Evolutionary conservation across 108 stramenopile species (phyloP).

Genomic region (Poteriospumella lacustris): DNA sequence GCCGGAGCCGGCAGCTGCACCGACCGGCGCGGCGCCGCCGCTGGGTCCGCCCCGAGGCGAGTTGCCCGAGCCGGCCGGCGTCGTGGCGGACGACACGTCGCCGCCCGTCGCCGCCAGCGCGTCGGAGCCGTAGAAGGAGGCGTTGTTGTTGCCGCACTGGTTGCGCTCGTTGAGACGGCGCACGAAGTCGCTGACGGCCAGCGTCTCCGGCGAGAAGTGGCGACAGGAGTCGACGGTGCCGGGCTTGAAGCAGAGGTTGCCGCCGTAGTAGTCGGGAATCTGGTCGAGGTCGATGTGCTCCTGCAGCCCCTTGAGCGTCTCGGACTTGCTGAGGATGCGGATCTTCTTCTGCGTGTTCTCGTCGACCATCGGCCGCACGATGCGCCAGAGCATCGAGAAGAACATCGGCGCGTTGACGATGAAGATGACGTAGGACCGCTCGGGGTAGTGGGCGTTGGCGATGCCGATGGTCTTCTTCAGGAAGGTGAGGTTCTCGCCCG

Average conservation of each 20-base stretch:
- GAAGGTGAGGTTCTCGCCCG: conserved; percentile 28
- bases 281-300: conserved; percentile 29
- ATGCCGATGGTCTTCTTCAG: conserved; percentile 23
- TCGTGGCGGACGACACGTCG: no score
- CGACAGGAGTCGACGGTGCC: conserved; percentile 29
- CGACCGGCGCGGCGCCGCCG: no score
- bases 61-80: no score
- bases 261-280: conserved; percentile 35
- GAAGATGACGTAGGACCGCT: conserved; percentile 25
- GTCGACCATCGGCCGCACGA: conserved; percentile 38
- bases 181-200: conserved; percentile 1
- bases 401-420: conserved; percentile 37
- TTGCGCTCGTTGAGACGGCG: conserved; percentile 3
- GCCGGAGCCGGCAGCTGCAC: no score
- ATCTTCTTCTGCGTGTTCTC: conserved; percentile 46
- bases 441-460: conserved; percentile 28
- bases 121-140: no score
- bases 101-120: no score
- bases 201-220: neutral
- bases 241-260: neutral
- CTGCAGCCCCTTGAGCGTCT: conserved; percentile 1
- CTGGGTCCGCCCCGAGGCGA: no score
- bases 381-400: conserved; percentile 33
- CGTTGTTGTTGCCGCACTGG: no score
- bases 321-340: conserved; percentile 17